Base-by-base conservation (phyloP, 768 basidiomycete genomes). In the Lactarius tabidus region DNA sequence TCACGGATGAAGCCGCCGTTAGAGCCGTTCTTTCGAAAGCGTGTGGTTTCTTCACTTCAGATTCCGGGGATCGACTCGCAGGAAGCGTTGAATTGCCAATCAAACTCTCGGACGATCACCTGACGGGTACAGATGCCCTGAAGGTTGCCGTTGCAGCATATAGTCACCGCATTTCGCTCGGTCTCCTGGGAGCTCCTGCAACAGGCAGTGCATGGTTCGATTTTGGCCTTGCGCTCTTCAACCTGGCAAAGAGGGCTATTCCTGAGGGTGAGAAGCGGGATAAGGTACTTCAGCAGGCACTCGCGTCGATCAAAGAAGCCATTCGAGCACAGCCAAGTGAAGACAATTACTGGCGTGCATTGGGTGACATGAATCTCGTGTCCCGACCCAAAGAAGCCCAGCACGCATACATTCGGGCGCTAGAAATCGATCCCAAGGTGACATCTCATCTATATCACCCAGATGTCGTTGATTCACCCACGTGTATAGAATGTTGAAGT, bases 361-460 rank as follows among this genome's bases (percentile, higher is more conserved):
- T 98, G 33, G 97, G 91, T 0, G 84, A 87, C 68, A 80, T 89
- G 18, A 80, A 87, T 64, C 90, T 93, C 71, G 70, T 81, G 9
- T 78, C 77, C 17, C 85, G 90, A 51, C 82, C 89, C 0, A 89
- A 86, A 70, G 79, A 85, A 1, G 88, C 93, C 3, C 96, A 99
- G 75, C 94, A 98, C 77, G 90, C 93, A 5, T 97, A 93, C 71
- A 86, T 98, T 72, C 89, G 85, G 64, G 89, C 95, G 6, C 75
- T 98, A 54, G 95, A 98, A 70, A 79, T 91, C 43, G 88, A 98
- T 72, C 75, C 84, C 0, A 96, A 96, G 81, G 93, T 91, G 67
- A 55, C 78, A 75, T 41, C 20, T 33, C 23, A 33, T 59, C 18
- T 29, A 57, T 23, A 62, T 63, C 35, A 61, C 23, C 66, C 28